Conservation (phyloP, 345 rosid species). For the Populus euphratica region DNA sequence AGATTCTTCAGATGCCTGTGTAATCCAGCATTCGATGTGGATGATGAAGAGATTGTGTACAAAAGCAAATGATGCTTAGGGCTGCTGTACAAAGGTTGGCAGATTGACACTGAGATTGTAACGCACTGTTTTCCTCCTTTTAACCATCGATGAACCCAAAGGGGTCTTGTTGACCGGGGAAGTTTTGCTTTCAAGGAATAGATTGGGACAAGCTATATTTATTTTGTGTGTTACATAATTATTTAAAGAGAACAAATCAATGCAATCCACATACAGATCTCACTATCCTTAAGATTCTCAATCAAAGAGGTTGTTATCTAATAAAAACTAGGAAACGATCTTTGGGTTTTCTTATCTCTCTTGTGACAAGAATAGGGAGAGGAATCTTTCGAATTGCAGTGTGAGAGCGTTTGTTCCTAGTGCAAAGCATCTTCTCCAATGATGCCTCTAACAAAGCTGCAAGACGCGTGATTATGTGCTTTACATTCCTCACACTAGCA, state of each 20-base stretch:
- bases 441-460: background rate
- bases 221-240: background rate
- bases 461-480: background rate
- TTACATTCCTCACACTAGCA: background rate
- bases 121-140: background rate
- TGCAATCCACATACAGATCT: background rate
- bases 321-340: background rate
- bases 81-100: background rate
- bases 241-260: background rate
- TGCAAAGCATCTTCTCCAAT: background rate
- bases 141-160: background rate
- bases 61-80: slow-evolving; percentile 52
- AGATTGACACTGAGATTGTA: background rate
- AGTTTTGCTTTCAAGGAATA: too few relatives aligned
- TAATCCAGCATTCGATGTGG: slow-evolving; percentile 92
- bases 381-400: background rate
- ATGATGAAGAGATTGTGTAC: slow-evolving; percentile 87
- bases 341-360: too few relatives aligned
- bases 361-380: background rate
- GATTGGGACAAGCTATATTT: background rate
- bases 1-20: slow-evolving; percentile 96
- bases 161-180: background rate
- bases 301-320: background rate
- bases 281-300: background rate
- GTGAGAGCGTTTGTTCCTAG: background rate